A percentile compares a stretch with the other conserved stretches of the same genome.
Conservation (phyloP, 2,329 filamentous ascomycete genomes). For the Cytospora piceicola region DNA sequence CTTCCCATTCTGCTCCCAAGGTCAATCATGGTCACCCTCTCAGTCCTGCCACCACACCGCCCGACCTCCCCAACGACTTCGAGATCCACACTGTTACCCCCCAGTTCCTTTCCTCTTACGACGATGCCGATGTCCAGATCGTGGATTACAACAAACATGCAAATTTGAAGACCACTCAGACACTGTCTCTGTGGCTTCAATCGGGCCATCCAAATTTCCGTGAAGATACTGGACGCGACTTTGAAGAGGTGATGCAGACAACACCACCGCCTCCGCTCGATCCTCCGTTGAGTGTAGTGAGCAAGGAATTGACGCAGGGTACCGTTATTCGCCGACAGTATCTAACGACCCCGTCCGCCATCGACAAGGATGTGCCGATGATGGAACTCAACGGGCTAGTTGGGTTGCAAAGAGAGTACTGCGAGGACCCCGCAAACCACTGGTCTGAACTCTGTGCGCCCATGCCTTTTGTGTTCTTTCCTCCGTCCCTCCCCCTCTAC, state of each 20-base stretch:
- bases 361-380: slow-evolving; percentile 61
- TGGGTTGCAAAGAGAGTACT: slow-evolving; percentile 75
- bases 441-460: slow-evolving; percentile 69
- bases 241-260: slow-evolving; percentile 68
- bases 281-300: slow-evolving; percentile 54
- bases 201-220: slow-evolving; percentile 68
- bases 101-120: slow-evolving; percentile 76
- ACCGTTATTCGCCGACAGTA: slow-evolving; percentile 72
- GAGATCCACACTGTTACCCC: slow-evolving; percentile 71
- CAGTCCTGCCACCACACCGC: slow-evolving; percentile 78
- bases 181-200: slow-evolving; percentile 77
- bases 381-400: slow-evolving; percentile 79
- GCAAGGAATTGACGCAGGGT: slow-evolving; percentile 55
- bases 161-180: slow-evolving; percentile 73
- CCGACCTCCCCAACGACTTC: slow-evolving; percentile 65
- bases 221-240: slow-evolving; percentile 67
- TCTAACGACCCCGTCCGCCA: slow-evolving; percentile 55
- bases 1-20: slow-evolving; percentile 67
- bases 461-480: slow-evolving; percentile 82
- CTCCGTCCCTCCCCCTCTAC: slow-evolving; percentile 84
- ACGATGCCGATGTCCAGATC: slow-evolving; percentile 61
- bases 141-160: slow-evolving; percentile 77
- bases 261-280: slow-evolving; percentile 41
- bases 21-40: slow-evolving; percentile 61
- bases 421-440: slow-evolving; percentile 65